Evolutionary conservation across 805 yeast species (phyloP).

Genomic region (Geotrichum ghanense): DNA sequence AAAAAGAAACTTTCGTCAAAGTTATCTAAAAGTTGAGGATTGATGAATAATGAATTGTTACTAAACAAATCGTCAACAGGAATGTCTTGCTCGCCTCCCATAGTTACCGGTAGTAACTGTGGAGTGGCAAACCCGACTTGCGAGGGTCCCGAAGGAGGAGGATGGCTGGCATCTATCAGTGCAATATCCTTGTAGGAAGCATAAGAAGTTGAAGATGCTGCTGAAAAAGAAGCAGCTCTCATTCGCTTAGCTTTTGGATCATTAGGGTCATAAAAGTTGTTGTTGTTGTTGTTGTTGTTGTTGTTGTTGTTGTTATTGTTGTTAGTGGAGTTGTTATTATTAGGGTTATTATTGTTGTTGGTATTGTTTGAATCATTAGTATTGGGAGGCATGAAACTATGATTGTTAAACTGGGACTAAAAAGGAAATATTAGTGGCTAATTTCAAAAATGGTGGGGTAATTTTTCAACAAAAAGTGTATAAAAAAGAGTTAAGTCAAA

Average conservation of each 20-base stretch:
- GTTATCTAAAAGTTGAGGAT: constrained; percentile 17
- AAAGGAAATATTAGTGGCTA: no score
- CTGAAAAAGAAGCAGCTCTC: constrained; percentile 42
- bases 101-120: constrained; percentile 43
- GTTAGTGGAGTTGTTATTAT: no score
- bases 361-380: no score
- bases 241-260: neutral
- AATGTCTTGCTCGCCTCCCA: constrained; percentile 45
- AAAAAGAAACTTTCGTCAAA: neutral
- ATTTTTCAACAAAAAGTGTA: neutral
- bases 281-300: neutral
- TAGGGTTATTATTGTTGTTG: no score
- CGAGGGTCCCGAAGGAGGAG: constrained; percentile 33
- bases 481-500: no score
- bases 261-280: neutral
- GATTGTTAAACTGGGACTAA: neutral
- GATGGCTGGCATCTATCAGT: constrained; percentile 8
- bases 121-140: constrained; percentile 80
- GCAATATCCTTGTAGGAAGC: constrained; percentile 36
- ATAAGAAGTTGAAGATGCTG: constrained; percentile 50
- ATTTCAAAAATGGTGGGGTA: neutral
- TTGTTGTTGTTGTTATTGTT: neutral
- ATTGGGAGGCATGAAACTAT: neutral
- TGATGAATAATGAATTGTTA: constrained; percentile 17
- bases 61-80: constrained; percentile 49